phyloP scores from a whole-genome alignment of 345 rosid species.

The Erodium maritimum region DNA sequence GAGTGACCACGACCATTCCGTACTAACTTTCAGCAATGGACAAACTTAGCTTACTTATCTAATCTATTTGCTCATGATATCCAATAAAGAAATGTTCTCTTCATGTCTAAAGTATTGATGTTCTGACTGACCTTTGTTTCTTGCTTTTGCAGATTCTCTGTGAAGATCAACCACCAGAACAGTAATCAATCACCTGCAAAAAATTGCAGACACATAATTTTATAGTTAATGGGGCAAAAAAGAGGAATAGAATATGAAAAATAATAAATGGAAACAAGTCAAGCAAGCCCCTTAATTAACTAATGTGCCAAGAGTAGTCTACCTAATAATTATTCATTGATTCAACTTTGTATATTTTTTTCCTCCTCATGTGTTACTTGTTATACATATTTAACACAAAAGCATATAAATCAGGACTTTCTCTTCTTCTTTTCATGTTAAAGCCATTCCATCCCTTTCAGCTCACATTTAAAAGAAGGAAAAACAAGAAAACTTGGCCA shows the following conservation, averaged over 20 bases:
- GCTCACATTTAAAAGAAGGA: neutral
- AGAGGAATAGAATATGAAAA: neutral
- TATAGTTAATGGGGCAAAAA: too few species aligned
- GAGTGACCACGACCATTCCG: neutral
- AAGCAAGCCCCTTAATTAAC: neutral
- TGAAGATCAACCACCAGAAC: neutral
- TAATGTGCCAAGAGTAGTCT: neutral
- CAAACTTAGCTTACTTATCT: neutral
- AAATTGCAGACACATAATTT: too few species aligned
- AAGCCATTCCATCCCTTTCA: neutral
- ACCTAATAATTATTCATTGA: neutral
- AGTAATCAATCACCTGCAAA: neutral
- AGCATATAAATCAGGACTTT: neutral
- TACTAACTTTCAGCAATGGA: neutral
- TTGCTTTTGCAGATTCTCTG: neutral
- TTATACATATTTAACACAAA: neutral
- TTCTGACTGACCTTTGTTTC: neutral
- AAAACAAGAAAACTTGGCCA: neutral
- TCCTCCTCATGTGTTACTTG: neutral
- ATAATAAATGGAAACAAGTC: neutral
- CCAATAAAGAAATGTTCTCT: too few species aligned
- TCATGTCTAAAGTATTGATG: neutral
- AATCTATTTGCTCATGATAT: neutral
- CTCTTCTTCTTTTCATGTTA: neutral
- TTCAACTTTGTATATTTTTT: neutral